Percentiles rank a stretch among this genome's conserved stretches.
These are phyloP conservation scores for Monosporozyma servazzii DNA, from an alignment of 805 yeast species.

Conservation along the genomic window DNA sequence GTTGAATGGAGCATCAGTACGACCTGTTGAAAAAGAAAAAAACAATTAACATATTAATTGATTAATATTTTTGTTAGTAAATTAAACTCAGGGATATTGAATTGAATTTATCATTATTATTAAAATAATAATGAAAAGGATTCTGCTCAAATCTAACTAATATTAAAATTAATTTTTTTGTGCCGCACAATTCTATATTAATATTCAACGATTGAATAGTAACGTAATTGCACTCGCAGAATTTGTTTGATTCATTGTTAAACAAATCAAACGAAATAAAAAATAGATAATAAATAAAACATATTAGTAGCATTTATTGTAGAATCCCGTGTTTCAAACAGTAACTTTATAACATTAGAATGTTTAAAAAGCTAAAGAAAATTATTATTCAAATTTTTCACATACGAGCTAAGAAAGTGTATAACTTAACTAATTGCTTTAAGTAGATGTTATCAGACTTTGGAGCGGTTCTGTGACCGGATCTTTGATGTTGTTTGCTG, in stretches of 20 bases:
- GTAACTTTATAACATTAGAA: background rate
- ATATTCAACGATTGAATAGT: background rate
- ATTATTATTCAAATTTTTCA: slow-evolving; percentile 17
- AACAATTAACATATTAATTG: slow-evolving; percentile 24
- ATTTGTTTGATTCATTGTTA: slow-evolving; percentile 2
- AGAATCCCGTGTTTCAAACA: slow-evolving; percentile 1
- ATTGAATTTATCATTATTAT: background rate
- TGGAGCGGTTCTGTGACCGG: slow-evolving; percentile 98
- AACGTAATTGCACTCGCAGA: slow-evolving; percentile 33
- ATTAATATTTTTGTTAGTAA: slow-evolving; percentile 14
- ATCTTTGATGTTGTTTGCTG: slow-evolving; percentile 90
- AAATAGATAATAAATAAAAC: background rate
- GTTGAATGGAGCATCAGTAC: slow-evolving; percentile 99
- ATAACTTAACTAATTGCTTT: slow-evolving; percentile 93
- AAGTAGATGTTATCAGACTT: slow-evolving; percentile 99
- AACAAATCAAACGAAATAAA: background rate
- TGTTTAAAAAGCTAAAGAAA: background rate
- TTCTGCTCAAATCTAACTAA: slow-evolving; percentile 39
- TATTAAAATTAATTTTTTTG: slow-evolving; percentile 3
- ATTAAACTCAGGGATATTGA: slow-evolving; percentile 1
- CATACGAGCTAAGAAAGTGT: slow-evolving; percentile 99
- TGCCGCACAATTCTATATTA: slow-evolving; percentile 17
- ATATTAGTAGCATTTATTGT: slow-evolving; percentile 1
- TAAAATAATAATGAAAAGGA: slow-evolving; percentile 11
- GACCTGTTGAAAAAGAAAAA: slow-evolving; percentile 46